Percentiles rank a stretch among this genome's conserved stretches.
Evolutionary conservation across 2,329 filamentous ascomycete genomes (phyloP).

Genomic region (Orbilia brochopaga): DNA sequence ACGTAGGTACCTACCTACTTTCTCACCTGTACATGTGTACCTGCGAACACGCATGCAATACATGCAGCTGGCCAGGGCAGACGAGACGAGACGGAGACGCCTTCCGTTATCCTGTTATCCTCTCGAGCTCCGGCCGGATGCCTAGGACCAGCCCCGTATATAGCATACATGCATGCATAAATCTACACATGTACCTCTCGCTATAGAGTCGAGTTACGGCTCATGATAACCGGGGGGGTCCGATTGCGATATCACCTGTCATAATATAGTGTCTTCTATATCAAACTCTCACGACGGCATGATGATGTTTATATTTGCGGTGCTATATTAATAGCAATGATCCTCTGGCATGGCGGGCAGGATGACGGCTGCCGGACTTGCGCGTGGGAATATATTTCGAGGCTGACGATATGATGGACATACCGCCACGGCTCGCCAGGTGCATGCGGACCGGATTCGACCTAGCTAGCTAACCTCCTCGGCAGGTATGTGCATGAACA

Average conservation of each 20-base stretch:
- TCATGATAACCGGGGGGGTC: background rate
- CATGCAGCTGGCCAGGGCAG: background rate
- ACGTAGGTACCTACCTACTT: constrained; percentile 12
- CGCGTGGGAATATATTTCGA: background rate
- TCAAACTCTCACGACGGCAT: background rate
- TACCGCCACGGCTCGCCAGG: constrained; percentile 4
- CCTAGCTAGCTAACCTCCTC: no score
- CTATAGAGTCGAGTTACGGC: no score
- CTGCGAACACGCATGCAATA: background rate
- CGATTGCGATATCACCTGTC: background rate
- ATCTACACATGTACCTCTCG: no score
- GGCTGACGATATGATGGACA: background rate
- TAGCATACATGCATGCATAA: background rate
- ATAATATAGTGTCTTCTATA: background rate
- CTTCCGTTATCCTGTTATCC: constrained; percentile 5
- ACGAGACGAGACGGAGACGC: background rate
- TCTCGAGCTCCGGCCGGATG: background rate
- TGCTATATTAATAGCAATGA: constrained; percentile 2
- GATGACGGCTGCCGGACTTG: background rate
- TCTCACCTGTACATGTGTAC: background rate
- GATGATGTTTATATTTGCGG: background rate
- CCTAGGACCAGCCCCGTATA: background rate
- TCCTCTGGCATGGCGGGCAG: background rate
- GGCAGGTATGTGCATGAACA: background rate
- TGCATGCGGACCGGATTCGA: background rate